These are phyloP conservation scores for Myxozyma monticola DNA, from an alignment of 805 yeast species.

Conservation along the genomic window DNA sequence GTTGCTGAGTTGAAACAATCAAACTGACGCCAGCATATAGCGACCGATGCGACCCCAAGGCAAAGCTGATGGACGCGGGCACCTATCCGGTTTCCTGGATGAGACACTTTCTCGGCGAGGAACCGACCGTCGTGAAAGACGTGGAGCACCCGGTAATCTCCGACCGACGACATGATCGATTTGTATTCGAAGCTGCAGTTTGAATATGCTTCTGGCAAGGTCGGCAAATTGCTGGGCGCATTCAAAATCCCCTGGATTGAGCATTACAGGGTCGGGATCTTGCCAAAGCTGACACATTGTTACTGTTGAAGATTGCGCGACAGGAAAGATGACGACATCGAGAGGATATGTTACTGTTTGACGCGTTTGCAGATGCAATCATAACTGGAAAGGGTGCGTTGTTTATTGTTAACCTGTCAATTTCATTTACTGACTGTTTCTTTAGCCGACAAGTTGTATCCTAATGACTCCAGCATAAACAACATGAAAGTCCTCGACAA, in stretches of 20 bases:
- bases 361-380: constrained; percentile 18
- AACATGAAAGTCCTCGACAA: constrained; percentile 25
- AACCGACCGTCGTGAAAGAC: constrained; percentile 17
- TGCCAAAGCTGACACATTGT: constrained; percentile 21
- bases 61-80: constrained; percentile 28
- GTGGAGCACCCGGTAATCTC: neutral
- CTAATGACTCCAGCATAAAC: constrained; percentile 16
- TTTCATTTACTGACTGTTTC: neutral
- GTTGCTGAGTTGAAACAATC: too few relatives aligned
- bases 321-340: constrained; percentile 9
- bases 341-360: constrained; percentile 16
- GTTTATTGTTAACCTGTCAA: neutral
- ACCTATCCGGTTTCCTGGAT: constrained; percentile 30
- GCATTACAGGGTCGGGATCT: constrained; percentile 11
- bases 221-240: constrained; percentile 12
- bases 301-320: constrained; percentile 14
- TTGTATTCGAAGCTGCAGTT: constrained; percentile 11
- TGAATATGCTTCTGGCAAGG: constrained; percentile 10
- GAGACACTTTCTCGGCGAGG: constrained; percentile 15
- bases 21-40: too few relatives aligned
- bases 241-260: constrained; percentile 7
- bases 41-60: too few relatives aligned
- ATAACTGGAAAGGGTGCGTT: constrained; percentile 8
- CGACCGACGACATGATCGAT: constrained; percentile 15
- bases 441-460: constrained; percentile 2